phyloP scores from a whole-genome alignment of 352 stramenopile genomes.

The Globisporangium spinosum region DNA sequence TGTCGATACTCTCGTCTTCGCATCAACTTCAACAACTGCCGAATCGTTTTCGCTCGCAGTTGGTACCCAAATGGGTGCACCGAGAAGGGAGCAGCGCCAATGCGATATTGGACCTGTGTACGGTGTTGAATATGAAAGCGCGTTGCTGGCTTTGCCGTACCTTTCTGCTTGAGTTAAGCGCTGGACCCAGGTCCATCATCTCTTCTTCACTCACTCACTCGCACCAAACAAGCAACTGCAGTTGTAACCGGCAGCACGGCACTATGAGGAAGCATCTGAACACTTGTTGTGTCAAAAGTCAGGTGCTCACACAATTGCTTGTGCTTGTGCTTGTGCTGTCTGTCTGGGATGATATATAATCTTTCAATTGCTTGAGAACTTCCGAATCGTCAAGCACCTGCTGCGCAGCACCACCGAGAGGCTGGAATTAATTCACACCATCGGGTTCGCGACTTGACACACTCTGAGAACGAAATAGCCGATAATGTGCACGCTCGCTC shows the following conservation, averaged over 20 bases:
- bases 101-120: too few relatives aligned
- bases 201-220: not conserved
- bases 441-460: not conserved
- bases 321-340: not conserved
- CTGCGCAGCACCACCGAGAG: not conserved
- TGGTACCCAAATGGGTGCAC: not conserved
- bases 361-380: not conserved
- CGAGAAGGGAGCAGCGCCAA: not conserved
- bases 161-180: not conserved
- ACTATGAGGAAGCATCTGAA: not conserved
- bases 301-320: not conserved
- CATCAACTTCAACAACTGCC: not conserved
- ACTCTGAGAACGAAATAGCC: not conserved
- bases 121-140: not conserved
- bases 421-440: not conserved
- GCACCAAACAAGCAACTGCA: not conserved
- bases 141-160: not conserved
- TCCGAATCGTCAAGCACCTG: not conserved
- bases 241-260: not conserved
- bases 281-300: not conserved
- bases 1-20: not conserved
- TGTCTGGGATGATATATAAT: not conserved
- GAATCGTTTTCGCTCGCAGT: not conserved
- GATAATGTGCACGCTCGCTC: not conserved
- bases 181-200: not conserved